Evolutionary conservation across 2,329 filamentous ascomycete genomes (phyloP), one percentile per base, ranked within the genome.

Genomic region (Aspergillus ibericus): DNA sequence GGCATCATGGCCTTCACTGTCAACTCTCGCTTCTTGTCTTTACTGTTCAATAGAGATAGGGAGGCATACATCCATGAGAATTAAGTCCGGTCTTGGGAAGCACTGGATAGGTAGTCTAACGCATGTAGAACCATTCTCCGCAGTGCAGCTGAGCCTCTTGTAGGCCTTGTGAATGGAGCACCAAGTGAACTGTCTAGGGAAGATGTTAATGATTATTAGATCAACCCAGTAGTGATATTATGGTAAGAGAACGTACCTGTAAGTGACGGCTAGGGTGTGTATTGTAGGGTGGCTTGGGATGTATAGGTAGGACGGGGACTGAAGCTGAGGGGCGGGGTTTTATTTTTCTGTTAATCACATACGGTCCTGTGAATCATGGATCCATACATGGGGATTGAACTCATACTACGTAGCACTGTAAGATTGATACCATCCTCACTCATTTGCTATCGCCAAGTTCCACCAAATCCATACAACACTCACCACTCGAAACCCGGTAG

Each of bases 21-120:
- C 20, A 5, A 22, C 22, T 13, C 20, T 27, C 20, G 35, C 22
- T 35, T 42, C 15, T 34, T 13, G 5, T 25, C 1, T n/a, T 9
- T 18, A 6, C 13, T 1, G 7, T n/a, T 35, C 32, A n/a, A 25
- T 22, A 16, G 36, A 12, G 20, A 22, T 10, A 29, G 20, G 20
- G 16, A 25, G 34, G 36, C 36, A 49, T 58, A 56, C 59, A 56
- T 59, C 56, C 48, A 61, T 61, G 47, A 61, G n/a, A 7, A 59
- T 61, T 1, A 59, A 25, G 7, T 61, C 56, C 10, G 56, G 59
- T 10, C 40, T 8, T 56, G 48, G 53, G 20, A 53, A 5, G 51
- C 51, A 20, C 12, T 36, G 3, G 59, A 29, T 10, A 58, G 55
- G 42, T 59, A 61, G 34, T 55, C 34, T 20, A 59, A 42, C 9